phyloP scores from a whole-genome alignment of 2,329 filamentous ascomycete genomes.

The Ophiobolus disseminans region DNA sequence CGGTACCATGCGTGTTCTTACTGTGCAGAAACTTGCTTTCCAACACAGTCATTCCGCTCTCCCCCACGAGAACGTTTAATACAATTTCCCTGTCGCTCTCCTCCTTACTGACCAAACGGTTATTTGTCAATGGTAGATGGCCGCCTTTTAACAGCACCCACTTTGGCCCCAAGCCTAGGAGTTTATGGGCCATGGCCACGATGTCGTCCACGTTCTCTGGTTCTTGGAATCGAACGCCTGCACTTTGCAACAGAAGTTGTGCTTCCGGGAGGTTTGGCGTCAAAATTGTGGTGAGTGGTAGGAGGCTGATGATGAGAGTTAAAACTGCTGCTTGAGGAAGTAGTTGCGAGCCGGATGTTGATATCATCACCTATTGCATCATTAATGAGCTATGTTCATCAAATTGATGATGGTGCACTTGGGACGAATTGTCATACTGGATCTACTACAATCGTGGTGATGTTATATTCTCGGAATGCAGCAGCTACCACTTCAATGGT shows the following conservation, averaged over 20 bases:
- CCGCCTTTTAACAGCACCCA: constrained; percentile 91
- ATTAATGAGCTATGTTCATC: constrained; percentile 1
- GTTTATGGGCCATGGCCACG: constrained; percentile 69
- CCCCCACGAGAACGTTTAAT: constrained; percentile 78
- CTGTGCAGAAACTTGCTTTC: constrained; percentile 75
- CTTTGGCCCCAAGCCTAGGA: constrained; percentile 73
- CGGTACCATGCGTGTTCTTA: constrained; percentile 90
- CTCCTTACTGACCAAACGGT: constrained; percentile 64
- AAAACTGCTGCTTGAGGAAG: constrained; percentile 70
- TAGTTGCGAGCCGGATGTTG: constrained; percentile 76
- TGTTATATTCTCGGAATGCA: constrained; percentile 64
- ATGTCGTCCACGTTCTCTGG: constrained; percentile 70
- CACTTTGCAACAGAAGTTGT: constrained; percentile 65
- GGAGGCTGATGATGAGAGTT: constrained; percentile 64
- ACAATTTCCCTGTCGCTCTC: constrained; percentile 70
- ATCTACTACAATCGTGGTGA: constrained; percentile 72
- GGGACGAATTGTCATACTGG: constrained; percentile 63
- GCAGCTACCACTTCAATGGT: constrained; percentile 74
- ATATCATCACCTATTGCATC: constrained; percentile 89
- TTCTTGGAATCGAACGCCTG: constrained; percentile 54
- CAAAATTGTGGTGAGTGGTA: constrained; percentile 71
- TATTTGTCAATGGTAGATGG: constrained; percentile 77
- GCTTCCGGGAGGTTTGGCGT: constrained; percentile 84
- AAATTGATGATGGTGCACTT: neutral
- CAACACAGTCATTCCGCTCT: constrained; percentile 65